Evolutionary conservation across 202 grass and related monocot genomes (phyloP).

Genomic region (Saccharum hybrid): DNA sequence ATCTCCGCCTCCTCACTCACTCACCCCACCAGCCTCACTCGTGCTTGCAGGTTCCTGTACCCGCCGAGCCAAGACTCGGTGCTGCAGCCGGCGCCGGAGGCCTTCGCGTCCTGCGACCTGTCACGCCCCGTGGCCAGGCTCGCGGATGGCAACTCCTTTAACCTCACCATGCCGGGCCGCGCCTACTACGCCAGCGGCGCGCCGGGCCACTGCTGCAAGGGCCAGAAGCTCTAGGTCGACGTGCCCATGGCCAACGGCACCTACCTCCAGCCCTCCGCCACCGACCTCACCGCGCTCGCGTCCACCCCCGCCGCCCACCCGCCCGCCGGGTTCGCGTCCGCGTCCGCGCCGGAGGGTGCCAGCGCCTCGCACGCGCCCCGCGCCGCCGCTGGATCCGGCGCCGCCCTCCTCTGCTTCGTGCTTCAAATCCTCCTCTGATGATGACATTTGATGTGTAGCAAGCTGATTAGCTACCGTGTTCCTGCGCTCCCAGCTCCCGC

Average conservation of each 20-base stretch:
- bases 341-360: too few species aligned
- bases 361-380: too few species aligned
- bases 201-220: conserved; percentile 63
- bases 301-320: too few species aligned
- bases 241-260: conserved; percentile 63
- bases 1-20: neutral
- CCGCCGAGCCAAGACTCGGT: conserved; percentile 78
- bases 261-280: too few species aligned
- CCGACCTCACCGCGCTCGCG: too few species aligned
- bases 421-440: too few species aligned
- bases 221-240: conserved; percentile 70
- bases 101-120: conserved; percentile 55
- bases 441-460: too few species aligned
- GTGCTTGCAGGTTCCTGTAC: conserved; percentile 70
- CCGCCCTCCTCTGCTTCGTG: too few species aligned
- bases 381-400: too few species aligned
- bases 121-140: conserved; percentile 52
- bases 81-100: conserved; percentile 60
- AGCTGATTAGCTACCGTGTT: too few species aligned
- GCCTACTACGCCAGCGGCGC: conserved; percentile 67
- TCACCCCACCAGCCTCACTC: neutral
- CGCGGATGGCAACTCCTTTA: conserved; percentile 75
- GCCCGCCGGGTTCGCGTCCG: too few species aligned
- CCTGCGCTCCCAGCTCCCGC: too few species aligned
- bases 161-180: conserved; percentile 58